Base-by-base conservation (phyloP, 169 alveolate species). In the Plasmodium yoelii region DNA sequence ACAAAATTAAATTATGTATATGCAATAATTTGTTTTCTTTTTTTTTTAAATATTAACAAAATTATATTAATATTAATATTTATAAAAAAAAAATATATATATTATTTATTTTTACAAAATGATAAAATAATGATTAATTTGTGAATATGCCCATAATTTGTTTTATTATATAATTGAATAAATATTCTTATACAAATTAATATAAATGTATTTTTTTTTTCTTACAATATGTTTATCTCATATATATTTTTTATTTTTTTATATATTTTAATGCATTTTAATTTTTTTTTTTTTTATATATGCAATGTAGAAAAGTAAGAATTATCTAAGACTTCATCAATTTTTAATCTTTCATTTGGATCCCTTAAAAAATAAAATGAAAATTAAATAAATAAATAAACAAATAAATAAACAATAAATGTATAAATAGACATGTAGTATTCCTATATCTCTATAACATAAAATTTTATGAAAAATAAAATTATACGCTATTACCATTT, bases 321-420 rank as follows among this genome's bases (percentile, higher is more conserved):
- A 46, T 68, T 82, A 53, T 71, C 51, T 53, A 82, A 82, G 42
- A 82, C 84, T 28, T 39, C 90, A 42, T 61, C 90, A 67, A 82
- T 82, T 65, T 67, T 82, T 82, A 82, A 82, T 42, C 90, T 28
- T 67, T 82, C 90, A 56, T 67, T 82, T 67, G 90, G 90, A 67
- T 26, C 18, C 90, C 90, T 82, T 67, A 67, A 67, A 56, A 82
- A 57, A 24, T 57, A 13, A 57, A 15, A 15, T 10, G 65, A 57
- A 57, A n/a, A 5, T 15, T 18, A 57, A 15, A 19, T 57, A 24
- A 8, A 57, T 12, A n/a, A n/a, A n/a, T n/a, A n/a, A n/a, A n/a
- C n/a, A n/a, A n/a, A n/a, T n/a, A n/a, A n/a, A n/a, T n/a, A n/a
- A n/a, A n/a, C n/a, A n/a, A n/a, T n/a, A n/a, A n/a, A n/a, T n/a